Percentiles rank a stretch among this genome's conserved stretches.
phyloP scores from a whole-genome alignment of 768 basidiomycete species.

The Suillus subluteus region DNA sequence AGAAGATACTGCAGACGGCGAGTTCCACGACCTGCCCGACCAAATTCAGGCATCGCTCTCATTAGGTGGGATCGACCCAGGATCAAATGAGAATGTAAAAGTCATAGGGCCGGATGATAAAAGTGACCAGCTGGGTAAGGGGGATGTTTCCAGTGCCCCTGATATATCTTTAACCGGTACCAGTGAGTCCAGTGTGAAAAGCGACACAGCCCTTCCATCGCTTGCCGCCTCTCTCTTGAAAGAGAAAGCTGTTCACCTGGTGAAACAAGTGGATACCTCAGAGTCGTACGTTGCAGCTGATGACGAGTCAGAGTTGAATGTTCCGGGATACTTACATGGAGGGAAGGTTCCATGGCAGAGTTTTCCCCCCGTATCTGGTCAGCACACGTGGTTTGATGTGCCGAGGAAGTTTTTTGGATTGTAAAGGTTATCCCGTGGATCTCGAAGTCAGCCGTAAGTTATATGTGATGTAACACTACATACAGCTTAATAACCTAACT shows the following conservation, averaged over 20 bases:
- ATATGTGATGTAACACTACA: background rate
- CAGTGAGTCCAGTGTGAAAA: slow-evolving; percentile 21
- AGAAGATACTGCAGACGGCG: slow-evolving; percentile 30
- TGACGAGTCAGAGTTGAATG: slow-evolving; percentile 39
- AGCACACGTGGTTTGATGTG: slow-evolving; percentile 23
- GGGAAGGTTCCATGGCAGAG: slow-evolving; percentile 16
- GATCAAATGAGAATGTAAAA: slow-evolving; percentile 45
- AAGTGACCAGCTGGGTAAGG: slow-evolving; percentile 27
- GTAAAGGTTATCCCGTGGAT: slow-evolving; percentile 15
- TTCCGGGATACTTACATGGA: slow-evolving; percentile 58
- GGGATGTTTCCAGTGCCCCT: slow-evolving; percentile 21
- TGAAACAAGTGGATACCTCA: slow-evolving; percentile 12
- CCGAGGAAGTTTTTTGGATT: slow-evolving; percentile 29
- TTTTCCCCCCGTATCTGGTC: background rate
- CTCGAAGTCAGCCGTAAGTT: slow-evolving; percentile 3
- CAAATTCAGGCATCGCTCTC: slow-evolving; percentile 28
- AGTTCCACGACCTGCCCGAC: slow-evolving; percentile 25
- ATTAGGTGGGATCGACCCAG: slow-evolving; percentile 37
- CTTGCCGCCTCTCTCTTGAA: background rate
- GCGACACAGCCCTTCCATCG: slow-evolving; percentile 7
- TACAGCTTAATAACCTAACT: background rate
- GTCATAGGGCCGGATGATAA: slow-evolving; percentile 36
- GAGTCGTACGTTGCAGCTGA: slow-evolving; percentile 20
- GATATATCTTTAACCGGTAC: slow-evolving; percentile 25
- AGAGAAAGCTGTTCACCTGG: background rate